Conservation (phyloP, 2,329 filamentous ascomycete genomes). For the Colletotrichum echinochloae region DNA sequence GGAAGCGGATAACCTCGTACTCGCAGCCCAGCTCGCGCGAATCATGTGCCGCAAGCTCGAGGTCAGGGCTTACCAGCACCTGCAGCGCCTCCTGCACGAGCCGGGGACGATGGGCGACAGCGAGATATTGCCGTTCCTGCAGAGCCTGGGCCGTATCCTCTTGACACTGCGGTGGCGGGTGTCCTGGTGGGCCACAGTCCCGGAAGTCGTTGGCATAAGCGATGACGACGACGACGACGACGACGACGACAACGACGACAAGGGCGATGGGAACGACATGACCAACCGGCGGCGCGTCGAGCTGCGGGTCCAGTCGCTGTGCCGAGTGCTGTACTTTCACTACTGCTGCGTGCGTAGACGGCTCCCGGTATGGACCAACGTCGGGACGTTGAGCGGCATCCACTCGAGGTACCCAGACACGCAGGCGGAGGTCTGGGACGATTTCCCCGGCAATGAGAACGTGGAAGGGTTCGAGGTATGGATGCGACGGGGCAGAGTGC, state of each 20-base stretch:
- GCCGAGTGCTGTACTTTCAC: constrained; percentile 59
- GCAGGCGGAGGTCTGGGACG: constrained; percentile 54
- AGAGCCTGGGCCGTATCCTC: constrained; percentile 43
- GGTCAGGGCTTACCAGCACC: constrained; percentile 56
- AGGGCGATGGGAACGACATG: constrained; percentile 45
- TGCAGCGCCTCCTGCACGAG: constrained; percentile 50
- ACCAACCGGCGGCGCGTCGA: constrained; percentile 53
- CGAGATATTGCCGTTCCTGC: constrained; percentile 45
- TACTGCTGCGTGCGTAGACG: constrained; percentile 57
- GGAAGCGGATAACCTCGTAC: constrained; percentile 53
- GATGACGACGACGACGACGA: constrained; percentile 49
- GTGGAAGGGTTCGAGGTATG: constrained; percentile 54
- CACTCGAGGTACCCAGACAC: constrained; percentile 57
- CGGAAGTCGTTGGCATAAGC: constrained; percentile 49
- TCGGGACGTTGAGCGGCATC: constrained; percentile 51
- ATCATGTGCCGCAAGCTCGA: constrained; percentile 60
- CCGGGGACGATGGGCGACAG: constrained; percentile 39
- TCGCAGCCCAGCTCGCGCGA: constrained; percentile 57
- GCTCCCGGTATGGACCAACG: constrained; percentile 52
- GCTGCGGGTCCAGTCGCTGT: constrained; percentile 54
- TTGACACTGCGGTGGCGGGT: constrained; percentile 57
- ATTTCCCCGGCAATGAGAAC: constrained; percentile 54
- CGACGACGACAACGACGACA: constrained; percentile 46
- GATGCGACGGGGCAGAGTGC: constrained; percentile 53
- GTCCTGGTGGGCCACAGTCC: constrained; percentile 56